Base-by-base conservation (phyloP, 2,329 filamentous ascomycete genomes). In the Huntiella bhutanensis region DNA sequence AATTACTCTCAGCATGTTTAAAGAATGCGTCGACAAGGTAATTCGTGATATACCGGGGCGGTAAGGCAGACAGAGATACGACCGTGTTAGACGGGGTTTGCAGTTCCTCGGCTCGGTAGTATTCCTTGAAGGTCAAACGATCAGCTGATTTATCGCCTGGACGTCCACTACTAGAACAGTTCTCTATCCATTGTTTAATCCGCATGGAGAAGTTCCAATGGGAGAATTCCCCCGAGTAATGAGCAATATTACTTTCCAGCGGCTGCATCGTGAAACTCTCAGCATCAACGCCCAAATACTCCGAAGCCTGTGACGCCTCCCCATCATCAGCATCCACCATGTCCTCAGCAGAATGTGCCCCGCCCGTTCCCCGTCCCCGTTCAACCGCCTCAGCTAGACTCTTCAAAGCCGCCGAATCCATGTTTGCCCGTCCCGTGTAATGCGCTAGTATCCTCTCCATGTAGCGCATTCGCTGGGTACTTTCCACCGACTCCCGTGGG, bases 151-250 rank as follows among this genome's bases (percentile, higher is more conserved):
- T 45, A n/a, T 49, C 43, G 12, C 48, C 48, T 6, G 35, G 33
- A 10, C 40, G 43, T 2, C 22, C 35, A 38, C 48, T 12, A 12
- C 45, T 34, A 13, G 28, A 36, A 10, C 59, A 62, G 43, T 64
- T 58, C 46, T 68, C 62, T n/a, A 69, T 64, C 54, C 64, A 66
- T n/a, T 64, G 61, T 51, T 68, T 68, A 51, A 68, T 62, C 36
- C 64, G 57, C 64, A 67, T 68, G 36, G 66, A 69, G 52, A 70
- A 70, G 51, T 69, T 69, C 64, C 66, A 69, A 47, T 70, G 66
- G 1, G 67, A 70, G 52, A 70, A 69, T 51, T 70, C 67, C 6
- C 67, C 67, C 1, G 67, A 70, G 49, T 68, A 70, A 46, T 70
- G 63, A 33, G 62, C 63, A 19, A 59, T 62, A 45, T 62, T 65